Conservation (phyloP, 2,329 filamentous ascomycete genomes). For the Paraphoma sp. region DNA sequence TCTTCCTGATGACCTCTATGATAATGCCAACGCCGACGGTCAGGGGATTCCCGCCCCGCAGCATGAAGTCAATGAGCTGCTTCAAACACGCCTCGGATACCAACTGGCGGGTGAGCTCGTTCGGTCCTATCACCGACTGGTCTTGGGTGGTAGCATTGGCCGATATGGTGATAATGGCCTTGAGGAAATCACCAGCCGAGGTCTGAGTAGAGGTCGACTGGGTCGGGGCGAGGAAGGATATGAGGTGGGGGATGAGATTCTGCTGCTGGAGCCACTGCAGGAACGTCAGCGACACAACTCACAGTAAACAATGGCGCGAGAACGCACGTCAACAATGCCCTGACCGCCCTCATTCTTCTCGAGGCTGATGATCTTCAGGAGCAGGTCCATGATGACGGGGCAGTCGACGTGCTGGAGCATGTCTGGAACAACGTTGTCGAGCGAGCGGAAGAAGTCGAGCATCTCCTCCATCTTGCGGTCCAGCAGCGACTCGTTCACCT, state of each 20-base stretch:
- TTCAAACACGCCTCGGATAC: constrained; percentile 86
- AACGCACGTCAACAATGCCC: constrained; percentile 86
- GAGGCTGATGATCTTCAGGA: constrained; percentile 95
- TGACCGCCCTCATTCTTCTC: constrained; percentile 91
- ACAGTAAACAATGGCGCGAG: neutral
- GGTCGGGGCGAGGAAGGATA: constrained; percentile 85
- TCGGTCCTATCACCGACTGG: constrained; percentile 97
- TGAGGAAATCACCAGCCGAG: constrained; percentile 95
- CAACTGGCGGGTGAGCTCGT: constrained; percentile 92
- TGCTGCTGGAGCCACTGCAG: constrained; percentile 87
- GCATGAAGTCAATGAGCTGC: constrained; percentile 88
- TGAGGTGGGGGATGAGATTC: constrained; percentile 82
- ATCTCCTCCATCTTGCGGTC: constrained; percentile 99
- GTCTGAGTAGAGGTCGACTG: constrained; percentile 92
- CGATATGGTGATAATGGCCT: constrained; percentile 98
- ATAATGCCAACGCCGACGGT: constrained; percentile 97
- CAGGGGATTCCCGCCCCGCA: constrained; percentile 88
- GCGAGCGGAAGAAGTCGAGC: constrained; percentile 84
- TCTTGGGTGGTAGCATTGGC: constrained; percentile 98
- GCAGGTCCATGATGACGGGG: constrained; percentile 96
- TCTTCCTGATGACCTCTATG: constrained; percentile 98
- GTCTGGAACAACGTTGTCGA: constrained; percentile 81
- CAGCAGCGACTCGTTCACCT: constrained; percentile 96
- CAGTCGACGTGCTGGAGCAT: constrained; percentile 95
- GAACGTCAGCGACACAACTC: constrained; percentile 16